phyloP scores from a whole-genome alignment of 257 asterid genomes.

The Solanum peruvianum region DNA sequence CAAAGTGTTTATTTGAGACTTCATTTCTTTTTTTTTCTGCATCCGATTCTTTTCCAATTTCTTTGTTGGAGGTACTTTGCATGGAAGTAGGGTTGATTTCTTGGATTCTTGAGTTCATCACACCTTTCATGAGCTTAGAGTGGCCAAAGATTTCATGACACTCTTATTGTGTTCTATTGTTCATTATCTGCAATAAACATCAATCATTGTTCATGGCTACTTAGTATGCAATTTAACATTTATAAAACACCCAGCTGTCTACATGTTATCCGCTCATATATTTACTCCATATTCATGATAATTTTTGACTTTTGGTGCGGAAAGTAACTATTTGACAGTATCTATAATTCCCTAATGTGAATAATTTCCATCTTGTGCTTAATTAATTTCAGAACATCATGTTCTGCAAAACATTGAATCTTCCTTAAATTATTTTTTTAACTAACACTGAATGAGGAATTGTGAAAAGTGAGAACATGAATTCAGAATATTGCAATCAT shows the following conservation, averaged over 20 bases:
- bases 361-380: not conserved
- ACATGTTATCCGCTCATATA: too few relatives aligned
- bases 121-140: not conserved
- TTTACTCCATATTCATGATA: too few relatives aligned
- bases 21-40: not conserved
- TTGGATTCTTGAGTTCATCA: not conserved
- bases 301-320: not conserved
- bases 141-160: not conserved
- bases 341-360: not conserved
- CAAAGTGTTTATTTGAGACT: slow-evolving; percentile 28
- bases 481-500: too few relatives aligned
- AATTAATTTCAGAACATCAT: not conserved
- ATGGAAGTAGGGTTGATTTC: not conserved
- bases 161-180: not conserved
- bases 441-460: not conserved
- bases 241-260: not conserved
- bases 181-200: not conserved
- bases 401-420: not conserved
- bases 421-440: not conserved
- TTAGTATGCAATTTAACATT: not conserved
- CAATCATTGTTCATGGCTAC: not conserved
- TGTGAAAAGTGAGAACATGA: not conserved
- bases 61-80: not conserved
- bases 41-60: not conserved
- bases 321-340: not conserved